Evolutionary conservation across 306 rosid species (phyloP).

Genomic region (Prosopis cineraria): DNA sequence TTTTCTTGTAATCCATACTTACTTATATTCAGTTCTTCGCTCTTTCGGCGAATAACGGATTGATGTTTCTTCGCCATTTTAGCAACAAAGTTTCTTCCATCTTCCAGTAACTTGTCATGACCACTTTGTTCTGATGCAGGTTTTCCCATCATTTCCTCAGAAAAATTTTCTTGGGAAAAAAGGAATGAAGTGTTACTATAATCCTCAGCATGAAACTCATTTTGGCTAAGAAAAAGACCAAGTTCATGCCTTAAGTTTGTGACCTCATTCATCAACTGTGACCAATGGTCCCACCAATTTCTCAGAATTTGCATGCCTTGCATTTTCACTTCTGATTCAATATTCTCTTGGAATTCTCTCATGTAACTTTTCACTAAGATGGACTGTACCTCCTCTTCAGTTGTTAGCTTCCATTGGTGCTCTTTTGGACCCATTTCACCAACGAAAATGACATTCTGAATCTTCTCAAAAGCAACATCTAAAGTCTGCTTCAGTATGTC

Average conservation of each 20-base stretch:
- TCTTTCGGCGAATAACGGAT: conserved; percentile 59
- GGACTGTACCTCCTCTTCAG: conserved; percentile 61
- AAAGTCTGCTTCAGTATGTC: conserved; percentile 73
- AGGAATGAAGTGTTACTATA: conserved; percentile 12
- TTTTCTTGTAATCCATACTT: too few species aligned
- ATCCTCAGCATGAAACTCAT: conserved; percentile 40
- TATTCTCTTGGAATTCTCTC: conserved; percentile 50
- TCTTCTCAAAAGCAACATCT: conserved; percentile 77
- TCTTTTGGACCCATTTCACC: conserved; percentile 73
- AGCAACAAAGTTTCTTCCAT: conserved; percentile 50
- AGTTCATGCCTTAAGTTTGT: conserved; percentile 51
- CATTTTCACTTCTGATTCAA: conserved; percentile 42
- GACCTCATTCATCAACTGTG: conserved; percentile 59
- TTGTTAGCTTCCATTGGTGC: conserved; percentile 61
- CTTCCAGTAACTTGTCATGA: conserved; percentile 27
- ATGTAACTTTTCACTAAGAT: conserved; percentile 51
- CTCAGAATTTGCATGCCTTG: conserved; percentile 40
- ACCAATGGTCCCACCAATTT: conserved; percentile 50
- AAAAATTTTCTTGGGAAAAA: neutral
- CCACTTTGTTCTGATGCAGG: conserved; percentile 35
- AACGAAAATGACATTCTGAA: conserved; percentile 59
- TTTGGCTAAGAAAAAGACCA: conserved; percentile 32
- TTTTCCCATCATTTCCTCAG: conserved; percentile 25
- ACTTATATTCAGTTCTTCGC: too few species aligned
- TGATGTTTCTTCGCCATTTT: conserved; percentile 76